Base-by-base conservation (phyloP, 441 rosid genomes). In the Brassica balearica region DNA sequence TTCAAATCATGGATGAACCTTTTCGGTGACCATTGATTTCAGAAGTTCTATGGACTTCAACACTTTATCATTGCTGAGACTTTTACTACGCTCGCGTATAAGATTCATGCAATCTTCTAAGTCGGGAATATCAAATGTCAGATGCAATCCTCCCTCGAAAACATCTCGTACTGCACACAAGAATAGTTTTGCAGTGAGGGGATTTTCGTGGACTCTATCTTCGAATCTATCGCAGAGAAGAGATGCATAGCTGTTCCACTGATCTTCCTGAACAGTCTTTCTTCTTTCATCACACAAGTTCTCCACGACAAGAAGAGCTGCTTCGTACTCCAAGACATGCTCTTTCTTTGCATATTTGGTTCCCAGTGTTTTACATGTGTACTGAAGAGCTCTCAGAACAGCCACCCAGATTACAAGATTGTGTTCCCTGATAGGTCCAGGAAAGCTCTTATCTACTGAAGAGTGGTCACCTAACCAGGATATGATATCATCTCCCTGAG, bases 101-200 rank as follows among this genome's bases (percentile, higher is more conserved):
- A 8, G 25, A 65, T 23, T 10, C 66, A 74, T 3, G 27, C 38
- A 32, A 14, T 65, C 58, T n/a, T n/a, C 23, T 12, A 63, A 69
- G 38, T 29, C 10, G 10, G 55, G 6, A 8, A 36, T 4, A n/a
- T 36, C 19, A 34, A 20, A 20, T 22, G 17, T 22, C 10, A 25
- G 41, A 19, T 10, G 11, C n/a, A 1, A 12, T 56, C 43, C 56
- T 51, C 23, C 25, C 46, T 65, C 5, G 4, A 74, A 23, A 74
- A 74, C 66, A 74, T 74, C 66, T 74, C 29, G 55, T 38, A 74
- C 72, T 56, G 58, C 72, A 74, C 58, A 36, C 71, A 74, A 66
- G 25, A 74, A 66, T 17, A 7, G 1, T n/a, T 5, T 23, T 36
- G 36, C 0, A 12, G 22, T 7, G 38, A 8, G 5, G 20, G 29